Percentiles rank a stretch among this genome's conserved stretches.
Evolutionary conservation across 805 yeast species (phyloP).

Genomic region (Kodamaea neixiangensis): DNA sequence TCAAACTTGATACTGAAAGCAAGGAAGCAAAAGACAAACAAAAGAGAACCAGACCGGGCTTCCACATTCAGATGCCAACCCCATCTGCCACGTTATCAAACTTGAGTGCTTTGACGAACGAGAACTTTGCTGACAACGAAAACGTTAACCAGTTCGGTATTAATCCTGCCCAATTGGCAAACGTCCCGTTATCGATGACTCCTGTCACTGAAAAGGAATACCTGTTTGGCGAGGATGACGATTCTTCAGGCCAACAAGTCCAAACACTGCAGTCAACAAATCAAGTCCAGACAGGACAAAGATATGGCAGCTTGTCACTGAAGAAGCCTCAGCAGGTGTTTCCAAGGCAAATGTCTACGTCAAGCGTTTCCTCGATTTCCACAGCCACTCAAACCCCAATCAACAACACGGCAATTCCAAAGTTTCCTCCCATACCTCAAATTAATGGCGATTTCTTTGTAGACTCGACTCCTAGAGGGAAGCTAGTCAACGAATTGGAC

Average conservation of each 20-base stretch:
- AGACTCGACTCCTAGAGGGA: slow-evolving; percentile 38
- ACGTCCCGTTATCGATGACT: slow-evolving; percentile 70
- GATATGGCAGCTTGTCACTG: background rate
- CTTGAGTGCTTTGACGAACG: slow-evolving; percentile 40
- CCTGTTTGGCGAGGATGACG: slow-evolving; percentile 8
- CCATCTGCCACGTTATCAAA: slow-evolving; percentile 48
- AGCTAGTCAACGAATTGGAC: slow-evolving; percentile 39
- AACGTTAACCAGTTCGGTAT: slow-evolving; percentile 70
- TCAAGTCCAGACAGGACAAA: background rate
- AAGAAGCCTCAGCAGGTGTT: slow-evolving; percentile 4
- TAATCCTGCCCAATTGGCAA: slow-evolving; percentile 50
- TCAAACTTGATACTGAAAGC: slow-evolving; percentile 26
- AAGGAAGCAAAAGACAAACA: slow-evolving; percentile 20
- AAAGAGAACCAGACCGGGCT: slow-evolving; percentile 52
- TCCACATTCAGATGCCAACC: slow-evolving; percentile 74
- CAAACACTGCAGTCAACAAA: background rate
- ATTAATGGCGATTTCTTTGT: slow-evolving; percentile 39
- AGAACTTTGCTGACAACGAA: slow-evolving; percentile 29
- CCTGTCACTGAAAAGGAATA: slow-evolving; percentile 66
- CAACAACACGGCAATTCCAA: slow-evolving; percentile 6
- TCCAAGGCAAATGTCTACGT: slow-evolving; percentile 1
- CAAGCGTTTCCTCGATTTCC: background rate
- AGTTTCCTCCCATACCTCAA: slow-evolving; percentile 40
- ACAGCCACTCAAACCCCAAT: background rate
- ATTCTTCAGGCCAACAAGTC: background rate